Percentiles rank a stretch among this genome's conserved stretches.
Conservation (phyloP, 805 yeast genomes). For the Candida orba region DNA sequence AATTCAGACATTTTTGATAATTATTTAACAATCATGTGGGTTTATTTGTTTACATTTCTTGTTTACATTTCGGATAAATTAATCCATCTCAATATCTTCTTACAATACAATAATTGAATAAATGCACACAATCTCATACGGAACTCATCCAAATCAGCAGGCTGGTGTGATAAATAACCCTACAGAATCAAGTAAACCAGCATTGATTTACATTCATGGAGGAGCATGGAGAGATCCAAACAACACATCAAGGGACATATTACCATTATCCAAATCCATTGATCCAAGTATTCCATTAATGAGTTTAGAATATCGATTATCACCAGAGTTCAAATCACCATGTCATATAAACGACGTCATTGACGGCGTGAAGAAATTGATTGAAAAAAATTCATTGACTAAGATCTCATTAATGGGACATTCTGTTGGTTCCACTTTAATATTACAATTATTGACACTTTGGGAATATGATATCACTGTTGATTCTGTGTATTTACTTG, state of each 20-base stretch:
- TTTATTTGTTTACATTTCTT: slow-evolving; percentile 1
- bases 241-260: slow-evolving; percentile 54
- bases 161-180: neutral
- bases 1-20: neutral
- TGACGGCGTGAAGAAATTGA: slow-evolving; percentile 23
- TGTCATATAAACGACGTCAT: slow-evolving; percentile 50
- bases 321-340: slow-evolving; percentile 60
- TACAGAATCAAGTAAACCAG: slow-evolving; percentile 5
- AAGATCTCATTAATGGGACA: slow-evolving; percentile 51
- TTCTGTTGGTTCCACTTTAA: slow-evolving; percentile 67
- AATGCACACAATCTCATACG: neutral
- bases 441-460: slow-evolving; percentile 9
- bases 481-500: slow-evolving; percentile 37
- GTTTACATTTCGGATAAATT: slow-evolving; percentile 3
- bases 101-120: neutral
- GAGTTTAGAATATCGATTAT: slow-evolving; percentile 56
- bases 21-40: too few relatives aligned
- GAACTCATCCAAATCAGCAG: slow-evolving; percentile 4
- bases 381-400: slow-evolving; percentile 2
- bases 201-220: slow-evolving; percentile 66
- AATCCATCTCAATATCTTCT: too few relatives aligned
- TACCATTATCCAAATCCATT: slow-evolving; percentile 22
- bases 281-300: slow-evolving; percentile 14
- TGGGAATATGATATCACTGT: slow-evolving; percentile 3
- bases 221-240: slow-evolving; percentile 81